Evolutionary conservation across 2,329 filamentous ascomycete genomes (phyloP).

Genomic region (Fusarium phyllophilum): DNA sequence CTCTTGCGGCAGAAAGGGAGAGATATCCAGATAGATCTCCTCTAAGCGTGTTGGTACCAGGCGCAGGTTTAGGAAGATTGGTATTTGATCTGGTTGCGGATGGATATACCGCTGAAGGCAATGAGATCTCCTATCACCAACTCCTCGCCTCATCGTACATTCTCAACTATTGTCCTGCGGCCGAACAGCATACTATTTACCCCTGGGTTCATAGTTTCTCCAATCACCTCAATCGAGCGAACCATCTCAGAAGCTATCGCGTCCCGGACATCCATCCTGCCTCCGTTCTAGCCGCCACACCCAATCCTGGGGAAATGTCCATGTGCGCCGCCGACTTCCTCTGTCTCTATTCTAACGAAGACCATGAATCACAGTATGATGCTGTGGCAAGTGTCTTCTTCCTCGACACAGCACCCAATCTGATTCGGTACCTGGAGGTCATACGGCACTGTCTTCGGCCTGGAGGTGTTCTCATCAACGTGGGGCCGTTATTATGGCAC

Average conservation of each 20-base stretch:
- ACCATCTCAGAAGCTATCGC: slow-evolving; percentile 78
- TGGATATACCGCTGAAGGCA: slow-evolving; percentile 84
- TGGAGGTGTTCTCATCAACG: slow-evolving; percentile 86
- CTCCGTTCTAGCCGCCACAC: slow-evolving; percentile 56
- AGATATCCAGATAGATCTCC: slow-evolving; percentile 48
- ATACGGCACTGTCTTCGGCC: slow-evolving; percentile 80
- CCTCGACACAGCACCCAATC: slow-evolving; percentile 94
- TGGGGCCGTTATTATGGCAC: slow-evolving; percentile 94
- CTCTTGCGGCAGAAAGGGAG: slow-evolving; percentile 64
- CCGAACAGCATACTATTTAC: slow-evolving; percentile 76
- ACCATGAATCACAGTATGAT: slow-evolving; percentile 73
- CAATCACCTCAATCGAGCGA: slow-evolving; percentile 77
- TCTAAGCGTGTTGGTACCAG: slow-evolving; percentile 82
- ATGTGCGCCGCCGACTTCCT: slow-evolving; percentile 96
- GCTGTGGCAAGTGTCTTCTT: slow-evolving; percentile 94
- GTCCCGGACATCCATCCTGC: slow-evolving; percentile 86
- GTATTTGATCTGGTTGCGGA: slow-evolving; percentile 84
- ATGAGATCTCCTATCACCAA: slow-evolving; percentile 97
- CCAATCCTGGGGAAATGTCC: slow-evolving; percentile 74
- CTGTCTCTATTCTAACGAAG: slow-evolving; percentile 77
- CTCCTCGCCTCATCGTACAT: slow-evolving; percentile 85
- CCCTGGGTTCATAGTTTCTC: slow-evolving; percentile 91
- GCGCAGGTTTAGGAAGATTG: slow-evolving; percentile 86
- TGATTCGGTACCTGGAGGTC: slow-evolving; percentile 89
- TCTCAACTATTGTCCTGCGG: slow-evolving; percentile 71